These are phyloP conservation scores for Xylariaceae sp. DNA, from an alignment of 2,329 filamentous ascomycete genomes.

Conservation along the genomic window DNA sequence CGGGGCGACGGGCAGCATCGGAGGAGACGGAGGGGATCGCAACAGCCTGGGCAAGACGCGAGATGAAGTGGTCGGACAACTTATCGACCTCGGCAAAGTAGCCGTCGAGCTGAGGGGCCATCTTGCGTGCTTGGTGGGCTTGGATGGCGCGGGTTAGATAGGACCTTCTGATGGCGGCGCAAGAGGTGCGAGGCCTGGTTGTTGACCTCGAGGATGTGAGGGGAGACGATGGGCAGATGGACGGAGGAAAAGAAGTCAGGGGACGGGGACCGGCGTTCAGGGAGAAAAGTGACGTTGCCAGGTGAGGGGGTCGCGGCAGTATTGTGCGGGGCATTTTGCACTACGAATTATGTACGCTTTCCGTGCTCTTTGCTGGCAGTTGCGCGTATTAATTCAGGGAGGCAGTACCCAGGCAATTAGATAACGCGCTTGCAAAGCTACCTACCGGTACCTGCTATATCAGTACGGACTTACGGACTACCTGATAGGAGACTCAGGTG, in stretches of 20 bases:
- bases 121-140: constrained; percentile 63
- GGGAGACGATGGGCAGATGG: not conserved
- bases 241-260: not conserved
- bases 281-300: constrained; percentile 8
- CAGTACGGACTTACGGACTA: no score
- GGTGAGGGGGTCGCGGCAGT: constrained; percentile 19
- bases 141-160: constrained; percentile 53
- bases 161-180: constrained; percentile 25
- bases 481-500: no score
- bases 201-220: not conserved
- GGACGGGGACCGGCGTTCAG: constrained; percentile 3
- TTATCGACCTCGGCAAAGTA: constrained; percentile 91
- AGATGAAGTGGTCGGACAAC: constrained; percentile 77
- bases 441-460: no score
- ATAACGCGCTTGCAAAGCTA: no score
- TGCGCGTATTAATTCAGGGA: no score
- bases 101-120: constrained; percentile 85
- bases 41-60: constrained; percentile 84
- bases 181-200: not conserved
- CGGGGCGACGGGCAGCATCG: constrained; percentile 79
- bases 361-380: no score
- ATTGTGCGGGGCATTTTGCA: constrained; percentile 26
- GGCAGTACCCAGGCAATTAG: no score
- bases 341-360: no score
- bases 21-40: constrained; percentile 94